Conservation (phyloP, 1,139 yeast species). For the Geotrichum phurueaensis region DNA sequence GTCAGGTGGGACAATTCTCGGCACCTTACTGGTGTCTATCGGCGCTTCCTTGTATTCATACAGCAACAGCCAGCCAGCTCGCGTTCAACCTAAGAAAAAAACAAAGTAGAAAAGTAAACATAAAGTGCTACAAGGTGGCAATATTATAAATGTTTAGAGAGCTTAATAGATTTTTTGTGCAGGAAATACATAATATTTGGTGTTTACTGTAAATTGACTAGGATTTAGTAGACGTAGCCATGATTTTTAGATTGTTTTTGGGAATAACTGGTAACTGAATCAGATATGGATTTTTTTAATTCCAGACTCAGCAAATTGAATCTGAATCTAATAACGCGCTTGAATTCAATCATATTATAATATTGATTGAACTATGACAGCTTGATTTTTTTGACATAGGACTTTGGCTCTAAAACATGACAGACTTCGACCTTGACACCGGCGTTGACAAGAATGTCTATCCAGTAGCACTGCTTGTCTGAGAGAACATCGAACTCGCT, state of each 20-base stretch:
- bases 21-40: conserved; percentile 46
- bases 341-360: too few relatives aligned
- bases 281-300: not conserved
- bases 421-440: conserved; percentile 36
- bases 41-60: conserved; percentile 49
- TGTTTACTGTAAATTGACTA: not conserved
- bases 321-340: too few relatives aligned
- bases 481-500: conserved; percentile 37
- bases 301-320: too few relatives aligned
- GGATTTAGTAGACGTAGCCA: too few relatives aligned
- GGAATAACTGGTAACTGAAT: not conserved
- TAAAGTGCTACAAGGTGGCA: not conserved
- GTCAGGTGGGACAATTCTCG: conserved; percentile 39
- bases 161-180: not conserved
- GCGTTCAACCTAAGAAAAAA: not conserved
- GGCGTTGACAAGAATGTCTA: conserved; percentile 30
- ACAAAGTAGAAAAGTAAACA: conserved; percentile 1
- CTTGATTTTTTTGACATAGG: conserved; percentile 16
- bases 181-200: not conserved
- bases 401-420: conserved; percentile 25
- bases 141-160: not conserved
- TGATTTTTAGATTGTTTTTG: not conserved
- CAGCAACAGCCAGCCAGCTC: conserved; percentile 9
- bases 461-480: conserved; percentile 38
- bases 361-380: not conserved